Percentiles rank a stretch among this genome's conserved stretches.
phyloP scores from a whole-genome alignment of 139 green algal genomes.

The Haematococcus sp. region DNA sequence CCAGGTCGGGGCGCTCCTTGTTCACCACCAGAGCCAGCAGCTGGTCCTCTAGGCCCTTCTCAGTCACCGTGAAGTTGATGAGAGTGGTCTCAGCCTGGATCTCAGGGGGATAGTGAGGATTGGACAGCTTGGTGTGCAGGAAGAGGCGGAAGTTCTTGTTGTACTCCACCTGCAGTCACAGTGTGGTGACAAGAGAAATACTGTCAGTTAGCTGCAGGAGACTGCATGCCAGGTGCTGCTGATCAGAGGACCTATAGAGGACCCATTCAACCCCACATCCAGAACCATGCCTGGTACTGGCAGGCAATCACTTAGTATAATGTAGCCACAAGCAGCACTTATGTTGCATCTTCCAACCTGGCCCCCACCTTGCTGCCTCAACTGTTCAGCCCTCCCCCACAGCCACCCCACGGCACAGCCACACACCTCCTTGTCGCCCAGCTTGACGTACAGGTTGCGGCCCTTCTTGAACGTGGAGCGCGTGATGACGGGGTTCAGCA shows the following conservation, averaged over 20 bases:
- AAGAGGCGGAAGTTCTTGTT: constrained; percentile 85
- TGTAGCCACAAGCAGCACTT: too few species aligned
- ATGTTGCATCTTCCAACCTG: too few species aligned
- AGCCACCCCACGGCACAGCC: neutral
- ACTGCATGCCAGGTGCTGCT: too few species aligned
- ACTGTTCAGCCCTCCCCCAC: too few species aligned
- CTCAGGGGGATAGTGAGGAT: constrained; percentile 85
- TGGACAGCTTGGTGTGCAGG: constrained; percentile 90
- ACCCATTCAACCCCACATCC: too few species aligned
- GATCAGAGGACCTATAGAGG: too few species aligned
- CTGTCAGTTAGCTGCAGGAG: too few species aligned
- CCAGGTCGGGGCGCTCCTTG: constrained; percentile 84
- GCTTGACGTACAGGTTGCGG: constrained; percentile 50
- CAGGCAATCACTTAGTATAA: too few species aligned
- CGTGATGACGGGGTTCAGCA: constrained; percentile 83
- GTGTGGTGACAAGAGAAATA: too few species aligned
- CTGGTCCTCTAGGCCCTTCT: constrained; percentile 83
- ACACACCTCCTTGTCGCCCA: constrained; percentile 17
- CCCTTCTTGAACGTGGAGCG: constrained; percentile 86
- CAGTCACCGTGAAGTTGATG: constrained; percentile 88
- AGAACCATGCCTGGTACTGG: too few species aligned
- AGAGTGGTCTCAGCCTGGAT: constrained; percentile 86
- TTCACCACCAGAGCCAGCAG: constrained; percentile 85
- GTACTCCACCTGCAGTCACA: constrained; percentile 87
- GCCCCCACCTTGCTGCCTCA: too few species aligned